Evolutionary conservation across 257 asterid genomes (phyloP).

Genomic region (Solanum pinnatisectum): DNA sequence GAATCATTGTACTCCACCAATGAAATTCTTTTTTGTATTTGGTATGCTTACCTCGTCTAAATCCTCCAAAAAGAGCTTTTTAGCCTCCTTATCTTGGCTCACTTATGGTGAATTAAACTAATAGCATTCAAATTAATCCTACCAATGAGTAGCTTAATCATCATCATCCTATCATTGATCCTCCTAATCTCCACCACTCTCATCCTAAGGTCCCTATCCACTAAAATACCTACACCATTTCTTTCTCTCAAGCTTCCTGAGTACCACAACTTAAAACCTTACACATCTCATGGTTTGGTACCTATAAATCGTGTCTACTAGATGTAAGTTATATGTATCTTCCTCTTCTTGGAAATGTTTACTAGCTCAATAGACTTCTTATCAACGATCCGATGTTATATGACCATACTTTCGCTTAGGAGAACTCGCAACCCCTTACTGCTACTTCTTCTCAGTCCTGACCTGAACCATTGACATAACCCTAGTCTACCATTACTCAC

Average conservation of each 20-base stretch:
- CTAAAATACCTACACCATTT: background rate
- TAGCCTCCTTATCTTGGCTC: background rate
- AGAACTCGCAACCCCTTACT: background rate
- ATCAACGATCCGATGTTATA: too few relatives aligned
- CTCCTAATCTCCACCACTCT: background rate
- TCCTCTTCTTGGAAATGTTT: too few relatives aligned
- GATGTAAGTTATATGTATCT: background rate
- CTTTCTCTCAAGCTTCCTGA: background rate
- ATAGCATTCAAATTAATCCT: background rate
- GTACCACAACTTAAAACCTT: background rate
- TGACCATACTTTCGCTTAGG: background rate
- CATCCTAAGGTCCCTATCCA: background rate
- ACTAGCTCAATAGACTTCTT: background rate
- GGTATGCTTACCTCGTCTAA: background rate
- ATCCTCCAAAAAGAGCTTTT: background rate
- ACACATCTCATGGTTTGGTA: background rate
- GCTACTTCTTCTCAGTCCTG: background rate
- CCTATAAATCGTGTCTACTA: background rate
- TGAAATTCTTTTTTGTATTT: background rate
- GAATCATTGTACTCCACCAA: background rate
- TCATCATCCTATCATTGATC: background rate
- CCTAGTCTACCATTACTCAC: too few relatives aligned
- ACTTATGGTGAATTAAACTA: background rate
- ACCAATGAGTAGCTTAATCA: background rate
- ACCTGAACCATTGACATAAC: too few relatives aligned